Evolutionary conservation across 306 rosid genomes (phyloP), one percentile per base, ranked within the genome.

Genomic region (Astragalus glycyphyllos): DNA sequence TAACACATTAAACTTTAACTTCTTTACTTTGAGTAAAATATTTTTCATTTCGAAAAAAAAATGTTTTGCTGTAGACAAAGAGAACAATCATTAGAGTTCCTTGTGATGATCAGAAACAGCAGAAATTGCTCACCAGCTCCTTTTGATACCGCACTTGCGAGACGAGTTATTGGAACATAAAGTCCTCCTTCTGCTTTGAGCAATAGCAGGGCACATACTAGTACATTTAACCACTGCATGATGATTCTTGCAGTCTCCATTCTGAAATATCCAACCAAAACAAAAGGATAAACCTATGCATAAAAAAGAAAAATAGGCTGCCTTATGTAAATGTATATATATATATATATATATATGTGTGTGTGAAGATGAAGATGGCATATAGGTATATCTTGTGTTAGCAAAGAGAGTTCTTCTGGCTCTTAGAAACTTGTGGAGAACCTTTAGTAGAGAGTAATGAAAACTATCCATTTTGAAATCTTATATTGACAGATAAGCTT

Each of bases 91-190:
- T 26, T 6, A 0, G 56, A 68, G 72, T 37, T 10, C 8, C 20
- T 8, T 57, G 4, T 15, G 1, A 4, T n/a, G 0, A 55, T 37
- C 58, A 65, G 11, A 56, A 10, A 17, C 50, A 55, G 35, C 32
- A 48, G 60, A 11, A 59, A 31, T 20, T 77, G 62, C 92, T 87
- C 64, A 94, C 97, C 99, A n/a, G 96, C 99, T 79, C 99, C 99
- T 84, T 83, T 87, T 35, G 90, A 75, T 6, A 80, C 87, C 8
- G 97, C 97, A 5, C 14, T 71, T 35, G 86, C 59, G 47, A 91
- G 75, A 51, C 73, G 78, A 69, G 96, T 89, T 44, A 91, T 76
- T 64, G 82, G 86, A 44, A 94, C 87, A 64, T 50, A 77, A 75
- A 44, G 20, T 56, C 89, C 31, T 53, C 89, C 88, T 49, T 84